Evolutionary conservation across 1,284 basidiomycete genomes (phyloP), one percentile per base, ranked within the genome.

Genomic region (Phenoliferia sp.): DNA sequence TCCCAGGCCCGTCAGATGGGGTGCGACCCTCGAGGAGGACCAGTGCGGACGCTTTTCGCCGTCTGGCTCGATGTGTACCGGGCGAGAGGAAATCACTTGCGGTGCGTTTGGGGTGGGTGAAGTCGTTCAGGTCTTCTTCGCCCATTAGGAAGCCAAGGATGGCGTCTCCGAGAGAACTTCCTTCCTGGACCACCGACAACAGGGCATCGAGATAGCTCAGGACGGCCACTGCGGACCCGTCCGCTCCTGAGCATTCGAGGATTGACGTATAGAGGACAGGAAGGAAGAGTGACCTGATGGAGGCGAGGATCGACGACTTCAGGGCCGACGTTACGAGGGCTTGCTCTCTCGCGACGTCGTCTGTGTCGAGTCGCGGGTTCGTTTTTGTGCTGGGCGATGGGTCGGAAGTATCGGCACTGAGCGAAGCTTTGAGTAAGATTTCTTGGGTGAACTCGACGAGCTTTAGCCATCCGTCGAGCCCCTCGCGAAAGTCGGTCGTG

Each of bases 151-250:
- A 94, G 60, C 86, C 82, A 59, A 93, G 83, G 17, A 94, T 80
- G n/a, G 88, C 62, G 80, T 68, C 88, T 85, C 84, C 84, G 44
- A 94, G 82, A 62, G 84, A 84, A 29, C 76, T 73, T 9, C 89
- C 88, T 54, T 87, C 83, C 64, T 87, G 85, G 19, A 94, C 83
- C 0, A 88, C 90, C 59, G 87, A 84, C 62, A 94, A 84, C 81
- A 93, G 75, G 0, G 90, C 85, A 69, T 97, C 92, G 69, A 98
- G 88, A 76, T 99, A 98, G n/a, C 90, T 92, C 85, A 98, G 88
- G 62, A 98, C 93, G 2, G 95, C 95, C 1, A 96, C 90, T 0
- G 94, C 90, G 71, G 93, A 96, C 31, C 94, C 94, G 78, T 99
- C 94, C 7, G 83, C 78, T 69, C 92, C 90, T 0, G 93, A 94